Evolutionary conservation across 306 rosid species (phyloP), one percentile per base, ranked within the genome.

Genomic region (Bauhinia variegata): DNA sequence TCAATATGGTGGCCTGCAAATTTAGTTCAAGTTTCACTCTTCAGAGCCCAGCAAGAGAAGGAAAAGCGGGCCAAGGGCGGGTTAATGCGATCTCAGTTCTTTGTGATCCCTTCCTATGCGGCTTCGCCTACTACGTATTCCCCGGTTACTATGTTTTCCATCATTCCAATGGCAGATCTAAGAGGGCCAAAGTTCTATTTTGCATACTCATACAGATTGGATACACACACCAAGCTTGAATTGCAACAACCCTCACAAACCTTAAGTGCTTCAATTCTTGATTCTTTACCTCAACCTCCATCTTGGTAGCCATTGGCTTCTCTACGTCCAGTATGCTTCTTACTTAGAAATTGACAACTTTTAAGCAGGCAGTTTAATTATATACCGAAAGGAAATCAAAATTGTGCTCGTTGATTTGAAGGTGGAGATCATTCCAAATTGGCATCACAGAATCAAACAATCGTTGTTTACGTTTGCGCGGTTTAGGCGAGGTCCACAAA

Each of bases 1-100:
- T 87, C 88, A 37, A 92, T 92, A 96, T 92, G 96, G 98, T 92
- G 98, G 98, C 98, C 98, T 2, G 84, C 95, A 13, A 92, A 89
- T 83, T 67, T 92, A 74, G 98, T 89, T 55, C 98, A 92, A 77
- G 98, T 92, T 71, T 92, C 98, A n/a, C 79, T 92, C 73, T 92
- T 92, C 85, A 92, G 98, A 87, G 96, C 93, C 13, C 70, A 87
- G 5, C 98, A 92, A 6, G 96, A 92, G 83, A 87, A 73, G 61
- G 98, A 89, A 68, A 61, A 67, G 65, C 67, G 95, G 44, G 59
- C 47, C 13, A 87, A 78, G 55, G 96, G 98, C 15, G 81, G 85
- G 9, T 41, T 92, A 68, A 85, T 91, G 1, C 69, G 96, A 36
- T 76, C 82, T 0, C 95, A 89, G 44, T 92, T 92, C 85, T 92